Base-by-base conservation (phyloP, 2,329 filamentous ascomycete genomes). In the Colletotrichum trifolii region DNA sequence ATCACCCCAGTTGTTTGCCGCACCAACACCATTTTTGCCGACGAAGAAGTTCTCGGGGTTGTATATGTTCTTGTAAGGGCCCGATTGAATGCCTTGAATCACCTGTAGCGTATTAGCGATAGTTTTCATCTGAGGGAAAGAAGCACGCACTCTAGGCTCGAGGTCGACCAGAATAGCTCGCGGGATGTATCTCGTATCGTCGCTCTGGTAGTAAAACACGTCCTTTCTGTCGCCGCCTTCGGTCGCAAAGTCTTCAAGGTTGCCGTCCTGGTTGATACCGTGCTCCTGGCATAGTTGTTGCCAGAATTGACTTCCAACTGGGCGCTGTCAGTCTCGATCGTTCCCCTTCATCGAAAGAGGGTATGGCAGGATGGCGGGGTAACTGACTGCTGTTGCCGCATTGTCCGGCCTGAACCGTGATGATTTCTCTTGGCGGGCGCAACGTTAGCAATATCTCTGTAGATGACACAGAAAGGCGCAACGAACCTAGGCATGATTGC, bases 31-130 rank as follows among this genome's bases (percentile, higher is more conserved):
- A 80, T 95, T 91, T 77, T 97, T 96, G 72, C 95, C 93, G 57
- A 98, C 89, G 77, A 96, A 99, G 81, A 98, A 97, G 83, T 99
- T 99, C 79, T 99, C 96, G 0, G 96, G 96, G 76, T 99, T 99
- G 87, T 99, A 99, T 66, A 99, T 99, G 77, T 99, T 98, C 78
- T 91, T 93, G 83, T 99, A 99, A 0, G 94, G 90, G 1, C 96
- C 94, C 9, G 90, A 91, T 81, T 98, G 95, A 71, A 99, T 99
- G 67, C 89, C 84, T 75, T 98, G 92, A 74, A 99, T 91, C 68
- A 98, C 91, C 89, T 83, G 68, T 11, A 35, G 8, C 10, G n/a
- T 8, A 13, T 62, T 54, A 66, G 57, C 34, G 48, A 48, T 6
- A 12, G 2, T 5, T 12, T 8, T 11, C 6, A 2, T 6, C 39